Percentiles rank a stretch among this genome's conserved stretches.
phyloP scores from a whole-genome alignment of 2,329 filamentous ascomycete genomes.

The Colletotrichum aenigma region DNA sequence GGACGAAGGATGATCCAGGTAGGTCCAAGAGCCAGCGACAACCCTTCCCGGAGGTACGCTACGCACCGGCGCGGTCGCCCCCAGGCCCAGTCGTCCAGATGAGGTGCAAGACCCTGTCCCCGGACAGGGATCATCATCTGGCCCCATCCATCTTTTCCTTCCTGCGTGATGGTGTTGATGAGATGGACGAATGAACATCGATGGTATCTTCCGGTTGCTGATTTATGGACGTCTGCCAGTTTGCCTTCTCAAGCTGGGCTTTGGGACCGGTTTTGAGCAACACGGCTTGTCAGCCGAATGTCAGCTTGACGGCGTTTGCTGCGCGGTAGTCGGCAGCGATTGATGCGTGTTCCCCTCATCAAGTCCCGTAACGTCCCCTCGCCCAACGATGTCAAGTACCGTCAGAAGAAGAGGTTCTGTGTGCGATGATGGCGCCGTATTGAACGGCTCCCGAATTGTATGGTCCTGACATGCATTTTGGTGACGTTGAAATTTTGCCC shows the following conservation, averaged over 20 bases:
- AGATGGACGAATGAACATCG: neutral
- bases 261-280: neutral
- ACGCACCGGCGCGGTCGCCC: neutral
- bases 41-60: neutral
- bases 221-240: neutral
- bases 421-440: neutral
- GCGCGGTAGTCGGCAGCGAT: neutral
- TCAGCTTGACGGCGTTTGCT: neutral
- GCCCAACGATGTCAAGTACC: neutral
- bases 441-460: neutral
- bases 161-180: neutral
- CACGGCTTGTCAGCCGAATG: neutral
- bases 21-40: conserved; percentile 12
- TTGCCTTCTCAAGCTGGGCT: neutral
- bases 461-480: neutral
- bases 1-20: conserved; percentile 17
- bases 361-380: neutral
- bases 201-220: neutral
- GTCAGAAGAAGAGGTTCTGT: neutral
- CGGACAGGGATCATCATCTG: conserved; percentile 15
- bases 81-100: neutral
- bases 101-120: conserved; percentile 16
- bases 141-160: neutral
- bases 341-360: neutral
- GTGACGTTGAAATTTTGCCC: neutral